Evolutionary conservation across 441 rosid species (phyloP).

Genomic region (Gossypium gossypioides): DNA sequence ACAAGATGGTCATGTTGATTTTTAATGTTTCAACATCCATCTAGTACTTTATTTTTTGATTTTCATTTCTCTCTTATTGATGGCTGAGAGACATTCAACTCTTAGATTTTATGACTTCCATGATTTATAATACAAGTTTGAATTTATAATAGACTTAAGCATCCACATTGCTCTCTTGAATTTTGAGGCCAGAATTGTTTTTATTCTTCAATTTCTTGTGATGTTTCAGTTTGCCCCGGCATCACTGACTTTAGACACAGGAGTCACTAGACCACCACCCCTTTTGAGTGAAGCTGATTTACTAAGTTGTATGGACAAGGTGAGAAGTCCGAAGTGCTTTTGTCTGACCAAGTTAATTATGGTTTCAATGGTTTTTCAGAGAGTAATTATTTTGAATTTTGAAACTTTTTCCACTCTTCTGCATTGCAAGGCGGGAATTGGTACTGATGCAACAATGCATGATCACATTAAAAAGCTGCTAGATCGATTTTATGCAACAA

Average conservation of each 20-base stretch:
- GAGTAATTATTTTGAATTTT: neutral
- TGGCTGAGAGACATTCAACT: neutral
- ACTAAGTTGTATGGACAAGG: conserved; percentile 95
- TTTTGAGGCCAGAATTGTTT: neutral
- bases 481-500: conserved; percentile 88
- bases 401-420: conserved; percentile 10
- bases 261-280: conserved; percentile 87
- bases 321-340: conserved; percentile 22
- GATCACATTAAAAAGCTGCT: conserved; percentile 96
- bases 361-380: neutral
- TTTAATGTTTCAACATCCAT: neutral
- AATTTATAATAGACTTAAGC: neutral
- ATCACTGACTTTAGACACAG: conserved; percentile 72
- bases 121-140: neutral
- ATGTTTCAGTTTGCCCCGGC: conserved; percentile 73
- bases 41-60: neutral
- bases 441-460: conserved; percentile 98
- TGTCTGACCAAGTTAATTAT: conserved; percentile 11
- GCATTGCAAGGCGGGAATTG: conserved; percentile 71
- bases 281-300: conserved; percentile 88
- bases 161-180: conserved; percentile 13
- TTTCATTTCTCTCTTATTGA: neutral
- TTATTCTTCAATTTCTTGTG: conserved; percentile 18
- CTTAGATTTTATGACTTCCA: neutral
- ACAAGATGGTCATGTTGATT: neutral